Base-by-base conservation (phyloP, 805 yeast species). In the Ogataea paraovalis region DNA sequence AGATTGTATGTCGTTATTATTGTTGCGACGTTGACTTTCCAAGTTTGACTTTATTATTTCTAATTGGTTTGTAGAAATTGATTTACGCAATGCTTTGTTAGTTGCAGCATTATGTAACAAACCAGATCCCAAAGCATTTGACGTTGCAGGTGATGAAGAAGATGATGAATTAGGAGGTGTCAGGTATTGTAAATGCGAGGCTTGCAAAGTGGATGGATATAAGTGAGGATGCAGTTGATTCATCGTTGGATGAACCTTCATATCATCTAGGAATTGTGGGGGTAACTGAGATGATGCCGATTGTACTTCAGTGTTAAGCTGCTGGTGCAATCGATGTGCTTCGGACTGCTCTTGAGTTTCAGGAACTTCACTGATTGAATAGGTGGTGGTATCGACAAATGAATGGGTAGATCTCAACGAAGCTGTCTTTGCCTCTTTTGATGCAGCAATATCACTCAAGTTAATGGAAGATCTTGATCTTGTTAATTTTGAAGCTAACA, bases 381-480 rank as follows among this genome's bases (percentile, higher is more conserved):
- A 53, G 14, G 43, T 45, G 28, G 12, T 12, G 16, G 14, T 30
- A 10, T 30, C 34, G 16, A 30, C 34, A 30, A 49, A 47, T 7
- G 59, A 50, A 30, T 44, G 21, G 4, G 51, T 43, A 21, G 57
- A 51, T 28, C 62, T 46, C 25, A 58, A 41, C 8, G 63, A 64
- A 1, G 64, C 64, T n/a, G 55, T 61, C 37, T 57, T 58, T 8
- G 61, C 64, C 47, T 64, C 69, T 47, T 61, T 65, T 22, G 61
- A 59, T 19, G 60, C 55, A n/a, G 82, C 78, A 47, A 78, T 76
- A 25, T 78, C 71, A n/a, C 82, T 75, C 44, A 81, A 64, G 57
- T 80, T 80, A 30, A 76, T 69, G 8, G 80, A 71, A 3, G 82
- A 78, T 48, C 74, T 73, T 9, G 83, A 78, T 50, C 73, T 64